A percentile compares a stretch with the other conserved stretches of the same genome.
Conservation (phyloP, 2,329 filamentous ascomycete genomes). For the Dryadomyces quercivorus region DNA sequence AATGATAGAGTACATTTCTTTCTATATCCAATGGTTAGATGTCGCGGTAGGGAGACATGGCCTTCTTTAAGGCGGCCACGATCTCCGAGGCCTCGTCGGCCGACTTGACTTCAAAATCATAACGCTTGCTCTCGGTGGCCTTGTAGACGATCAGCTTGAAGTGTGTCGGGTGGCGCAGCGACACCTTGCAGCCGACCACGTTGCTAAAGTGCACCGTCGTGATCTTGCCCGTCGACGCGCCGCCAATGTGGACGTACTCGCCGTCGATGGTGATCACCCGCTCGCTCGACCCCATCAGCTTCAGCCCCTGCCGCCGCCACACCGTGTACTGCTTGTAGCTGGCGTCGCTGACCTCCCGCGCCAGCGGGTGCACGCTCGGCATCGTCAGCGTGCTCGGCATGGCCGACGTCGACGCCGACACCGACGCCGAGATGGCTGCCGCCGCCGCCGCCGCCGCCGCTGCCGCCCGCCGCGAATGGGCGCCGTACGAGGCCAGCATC, state of each 20-base stretch:
- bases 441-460: constrained; percentile 27
- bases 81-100: constrained; percentile 66
- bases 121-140: constrained; percentile 64
- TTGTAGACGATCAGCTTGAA: constrained; percentile 63
- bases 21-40: constrained; percentile 14
- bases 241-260: constrained; percentile 73
- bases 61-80: constrained; percentile 65
- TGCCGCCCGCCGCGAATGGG: constrained; percentile 30
- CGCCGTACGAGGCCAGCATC: constrained; percentile 24
- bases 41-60: constrained; percentile 54
- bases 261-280: constrained; percentile 69
- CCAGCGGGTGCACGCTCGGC: neutral
- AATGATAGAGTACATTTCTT: neutral
- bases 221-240: constrained; percentile 56
- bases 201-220: constrained; percentile 75
- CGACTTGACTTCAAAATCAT: constrained; percentile 72
- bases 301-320: constrained; percentile 72
- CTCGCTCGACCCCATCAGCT: constrained; percentile 64
- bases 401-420: constrained; percentile 16
- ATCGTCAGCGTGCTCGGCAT: neutral
- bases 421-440: neutral
- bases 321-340: constrained; percentile 69
- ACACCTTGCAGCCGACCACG: constrained; percentile 72
- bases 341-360: constrained; percentile 37
- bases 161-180: constrained; percentile 66